Percentiles rank a stretch among this genome's conserved stretches.
phyloP scores from a whole-genome alignment of 164 flowering plant genomes.

The Tetrastigma voinierianum region DNA sequence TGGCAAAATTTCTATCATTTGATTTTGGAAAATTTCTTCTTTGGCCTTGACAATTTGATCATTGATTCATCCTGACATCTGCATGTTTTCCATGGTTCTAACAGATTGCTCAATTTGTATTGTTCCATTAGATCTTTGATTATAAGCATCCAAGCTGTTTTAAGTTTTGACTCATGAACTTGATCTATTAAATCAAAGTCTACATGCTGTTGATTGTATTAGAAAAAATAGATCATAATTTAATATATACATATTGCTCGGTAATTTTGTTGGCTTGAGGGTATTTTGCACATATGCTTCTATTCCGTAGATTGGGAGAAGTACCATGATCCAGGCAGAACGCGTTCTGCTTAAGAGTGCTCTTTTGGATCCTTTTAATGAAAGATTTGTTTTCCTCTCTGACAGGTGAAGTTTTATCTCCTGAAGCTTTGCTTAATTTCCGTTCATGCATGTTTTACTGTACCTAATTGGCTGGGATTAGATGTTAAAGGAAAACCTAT shows the following conservation, averaged over 20 bases:
- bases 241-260: background rate
- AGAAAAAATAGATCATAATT: background rate
- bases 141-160: background rate
- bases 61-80: too few species aligned
- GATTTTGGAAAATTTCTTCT: too few species aligned
- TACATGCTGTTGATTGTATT: conserved; percentile 5
- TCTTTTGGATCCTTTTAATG: conserved; percentile 66
- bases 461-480: background rate
- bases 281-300: conserved; percentile 14
- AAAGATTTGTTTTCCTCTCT: conserved; percentile 82
- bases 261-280: background rate
- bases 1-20: too few species aligned
- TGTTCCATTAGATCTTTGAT: background rate
- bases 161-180: background rate
- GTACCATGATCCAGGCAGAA: conserved; percentile 94
- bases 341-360: conserved; percentile 82
- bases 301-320: conserved; percentile 89
- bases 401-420: conserved; percentile 64
- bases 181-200: too few species aligned
- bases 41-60: too few species aligned
- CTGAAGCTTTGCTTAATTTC: background rate
- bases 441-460: too few species aligned
- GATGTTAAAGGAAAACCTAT: background rate
- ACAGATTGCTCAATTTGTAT: background rate
- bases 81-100: too few species aligned